These are phyloP conservation scores for Neurospora cerealis DNA, from an alignment of 495 filamentous ascomycete genomes.

Conservation along the genomic window DNA sequence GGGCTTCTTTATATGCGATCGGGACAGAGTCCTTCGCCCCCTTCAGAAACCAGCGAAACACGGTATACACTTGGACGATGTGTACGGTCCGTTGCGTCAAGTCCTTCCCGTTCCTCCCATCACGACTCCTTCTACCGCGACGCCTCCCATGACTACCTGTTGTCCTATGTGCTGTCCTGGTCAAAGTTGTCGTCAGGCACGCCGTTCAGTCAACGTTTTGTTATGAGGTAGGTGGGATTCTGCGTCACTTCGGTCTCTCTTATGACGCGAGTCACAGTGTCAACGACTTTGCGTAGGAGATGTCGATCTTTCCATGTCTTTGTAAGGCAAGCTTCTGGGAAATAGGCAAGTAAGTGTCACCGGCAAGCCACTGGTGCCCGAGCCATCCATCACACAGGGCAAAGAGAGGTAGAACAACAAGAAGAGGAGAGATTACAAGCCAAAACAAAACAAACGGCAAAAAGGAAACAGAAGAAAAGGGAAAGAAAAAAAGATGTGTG, in stretches of 20 bases:
- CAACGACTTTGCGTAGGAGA: background rate
- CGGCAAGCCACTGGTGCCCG: background rate
- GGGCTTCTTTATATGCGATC: too few relatives aligned
- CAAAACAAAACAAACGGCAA: background rate
- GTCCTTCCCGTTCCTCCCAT: too few relatives aligned
- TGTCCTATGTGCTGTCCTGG: too few relatives aligned
- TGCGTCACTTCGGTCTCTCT: background rate
- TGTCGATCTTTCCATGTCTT: background rate
- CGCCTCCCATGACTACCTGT: too few relatives aligned
- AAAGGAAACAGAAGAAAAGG: background rate
- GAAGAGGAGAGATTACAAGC: background rate
- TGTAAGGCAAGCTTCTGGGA: background rate
- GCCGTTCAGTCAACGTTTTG: background rate
- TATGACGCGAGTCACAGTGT: background rate
- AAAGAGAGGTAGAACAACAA: background rate
- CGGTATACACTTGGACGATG: too few relatives aligned
- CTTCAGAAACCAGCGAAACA: too few relatives aligned
- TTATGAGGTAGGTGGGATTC: background rate
- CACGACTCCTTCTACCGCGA: too few relatives aligned
- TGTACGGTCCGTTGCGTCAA: too few relatives aligned
- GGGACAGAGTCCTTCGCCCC: too few relatives aligned
- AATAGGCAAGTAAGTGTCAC: background rate
- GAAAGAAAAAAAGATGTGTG: background rate
- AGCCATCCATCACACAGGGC: background rate
- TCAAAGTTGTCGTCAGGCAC: too few relatives aligned